Base-by-base conservation (phyloP, 768 basidiomycete genomes). In the Daedaleopsis sinensis region DNA sequence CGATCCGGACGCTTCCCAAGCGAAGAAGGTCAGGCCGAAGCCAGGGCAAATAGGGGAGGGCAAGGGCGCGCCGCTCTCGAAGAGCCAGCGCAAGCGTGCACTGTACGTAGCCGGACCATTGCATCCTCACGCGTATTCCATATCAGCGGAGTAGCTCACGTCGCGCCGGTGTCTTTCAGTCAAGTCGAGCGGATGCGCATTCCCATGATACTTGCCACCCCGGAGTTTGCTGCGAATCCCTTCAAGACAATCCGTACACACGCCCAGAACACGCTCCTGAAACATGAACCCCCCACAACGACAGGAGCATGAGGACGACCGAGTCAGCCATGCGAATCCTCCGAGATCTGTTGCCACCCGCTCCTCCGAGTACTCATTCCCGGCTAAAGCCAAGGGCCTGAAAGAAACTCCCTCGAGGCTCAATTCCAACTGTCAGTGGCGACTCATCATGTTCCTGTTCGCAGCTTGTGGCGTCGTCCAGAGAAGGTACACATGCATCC, bases 241-340 rank as follows among this genome's bases (percentile, higher is more conserved):
- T 93, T 93, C 70, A 77, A 86, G 67, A 87, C 90, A 1, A 90
- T 93, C 66, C 87, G 90, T 6, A 88, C 82, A 5, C 92, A 94
- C 71, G 90, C 87, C 2, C 81, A 88, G 71, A 93, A 93, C 69
- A 91, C 92, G 0, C 77, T 93, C 12, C 62, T 91, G 38, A 86
- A 84, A 64, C 85, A 82, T 63, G 68, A 75, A 19, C 56, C 61
- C 2, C 68, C 68, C 12, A 50, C 61, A 53, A 43, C 59, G 48
- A 39, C 53, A 51, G 46, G 58, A 60, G 39, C 39, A 42, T 42
- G 39, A 56, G 3, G 32, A 27, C 19, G 21, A 7, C 39, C 47
- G 47, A 19, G 23, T 35, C 24, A 36, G 32, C 18, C 32, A 23
- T 37, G 10, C 32, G 47, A 15, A 23, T 15, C 47, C 23, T 27